Conservation (phyloP, 306 rosid species). For the Biancaea sappan region DNA sequence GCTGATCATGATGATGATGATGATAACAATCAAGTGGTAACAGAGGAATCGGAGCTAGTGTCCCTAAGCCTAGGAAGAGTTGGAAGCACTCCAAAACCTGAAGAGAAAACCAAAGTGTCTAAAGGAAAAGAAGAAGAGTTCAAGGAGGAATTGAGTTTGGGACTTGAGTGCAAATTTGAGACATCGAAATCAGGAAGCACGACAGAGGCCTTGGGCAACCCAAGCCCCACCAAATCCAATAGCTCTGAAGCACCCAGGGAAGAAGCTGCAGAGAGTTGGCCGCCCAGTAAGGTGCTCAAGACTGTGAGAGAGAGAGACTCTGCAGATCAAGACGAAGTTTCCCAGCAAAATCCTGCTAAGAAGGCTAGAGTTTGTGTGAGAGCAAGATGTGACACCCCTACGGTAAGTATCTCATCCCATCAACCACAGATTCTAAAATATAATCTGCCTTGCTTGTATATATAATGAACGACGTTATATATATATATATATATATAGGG, state of each 20-base stretch:
- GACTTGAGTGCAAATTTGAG: conserved; percentile 64
- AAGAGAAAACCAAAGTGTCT: conserved; percentile 42
- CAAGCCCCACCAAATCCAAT: conserved; percentile 53
- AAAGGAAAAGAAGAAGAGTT: conserved; percentile 29
- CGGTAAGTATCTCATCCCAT: conserved; percentile 48
- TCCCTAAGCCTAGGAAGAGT: conserved; percentile 79
- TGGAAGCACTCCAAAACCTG: conserved; percentile 38
- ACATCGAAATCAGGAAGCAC: conserved; percentile 52
- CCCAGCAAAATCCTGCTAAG: conserved; percentile 62
- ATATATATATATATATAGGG: neutral
- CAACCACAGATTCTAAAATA: no score
- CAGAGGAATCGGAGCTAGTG: conserved; percentile 61
- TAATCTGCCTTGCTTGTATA: no score
- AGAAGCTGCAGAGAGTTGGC: conserved; percentile 58
- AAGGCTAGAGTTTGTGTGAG: conserved; percentile 90
- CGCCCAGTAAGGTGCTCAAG: conserved; percentile 46
- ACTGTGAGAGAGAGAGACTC: conserved; percentile 36
- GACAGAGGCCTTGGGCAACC: conserved; percentile 42
- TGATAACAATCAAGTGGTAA: conserved; percentile 22
- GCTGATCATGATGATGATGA: neutral
- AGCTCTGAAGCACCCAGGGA: conserved; percentile 56
- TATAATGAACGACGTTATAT: neutral
- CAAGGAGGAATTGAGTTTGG: conserved; percentile 58
- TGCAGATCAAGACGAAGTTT: conserved; percentile 64
- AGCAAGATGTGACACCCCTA: conserved; percentile 84